Evolutionary conservation across 2,329 filamentous ascomycete species (phyloP).

Genomic region (Paraphoma chrysanthemicola): DNA sequence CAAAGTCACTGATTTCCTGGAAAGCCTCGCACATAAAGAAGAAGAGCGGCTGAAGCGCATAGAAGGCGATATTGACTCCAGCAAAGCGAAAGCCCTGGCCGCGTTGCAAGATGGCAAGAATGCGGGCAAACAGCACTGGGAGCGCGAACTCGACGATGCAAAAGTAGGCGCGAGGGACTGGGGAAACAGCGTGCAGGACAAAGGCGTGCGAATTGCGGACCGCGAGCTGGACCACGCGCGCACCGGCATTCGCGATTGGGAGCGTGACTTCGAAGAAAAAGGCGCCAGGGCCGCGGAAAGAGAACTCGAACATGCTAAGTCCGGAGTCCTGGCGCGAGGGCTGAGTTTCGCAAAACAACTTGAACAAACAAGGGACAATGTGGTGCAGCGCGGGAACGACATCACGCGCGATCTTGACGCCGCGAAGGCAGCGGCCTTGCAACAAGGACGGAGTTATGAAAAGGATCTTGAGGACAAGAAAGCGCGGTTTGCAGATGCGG

Average conservation of each 20-base stretch:
- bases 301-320: slow-evolving; percentile 14
- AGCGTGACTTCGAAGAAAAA: slow-evolving; percentile 13
- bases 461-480: slow-evolving; percentile 9
- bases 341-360: slow-evolving; percentile 5
- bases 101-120: slow-evolving; percentile 9
- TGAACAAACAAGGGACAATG: slow-evolving; percentile 4
- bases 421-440: slow-evolving; percentile 4
- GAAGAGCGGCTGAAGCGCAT: slow-evolving; percentile 25
- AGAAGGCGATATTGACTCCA: slow-evolving; percentile 14
- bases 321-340: slow-evolving; percentile 4
- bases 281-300: slow-evolving; percentile 7
- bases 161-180: slow-evolving; percentile 12
- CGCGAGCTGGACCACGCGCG: slow-evolving; percentile 6
- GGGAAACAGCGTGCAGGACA: slow-evolving; percentile 14
- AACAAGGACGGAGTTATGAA: slow-evolving; percentile 7
- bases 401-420: slow-evolving; percentile 9
- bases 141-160: background rate
- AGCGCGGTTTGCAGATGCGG: slow-evolving; percentile 7
- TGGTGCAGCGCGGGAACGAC: slow-evolving; percentile 5
- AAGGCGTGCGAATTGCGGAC: slow-evolving; percentile 4
- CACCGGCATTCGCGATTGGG: slow-evolving; percentile 7
- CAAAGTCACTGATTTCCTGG: slow-evolving; percentile 28
- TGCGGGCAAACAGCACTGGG: background rate
- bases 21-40: slow-evolving; percentile 31
- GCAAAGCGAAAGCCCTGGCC: slow-evolving; percentile 9